Evolutionary conservation across 495 filamentous ascomycete species (phyloP).

Genomic region (Darksidea phi): DNA sequence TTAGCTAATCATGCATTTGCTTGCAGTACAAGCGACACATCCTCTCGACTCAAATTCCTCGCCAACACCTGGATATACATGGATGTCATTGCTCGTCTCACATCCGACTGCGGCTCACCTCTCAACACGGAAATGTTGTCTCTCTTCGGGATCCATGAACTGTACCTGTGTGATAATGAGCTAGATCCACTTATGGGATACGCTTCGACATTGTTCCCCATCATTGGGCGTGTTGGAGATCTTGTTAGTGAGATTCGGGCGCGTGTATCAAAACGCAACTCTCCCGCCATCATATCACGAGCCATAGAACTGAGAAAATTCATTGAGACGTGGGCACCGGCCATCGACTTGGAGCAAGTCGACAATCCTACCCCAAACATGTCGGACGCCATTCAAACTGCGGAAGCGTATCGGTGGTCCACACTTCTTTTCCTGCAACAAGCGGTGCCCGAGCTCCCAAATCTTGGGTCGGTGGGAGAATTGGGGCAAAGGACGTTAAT

Average conservation of each 20-base stretch:
- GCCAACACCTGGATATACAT: constrained; percentile 81
- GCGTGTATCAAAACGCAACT: constrained; percentile 57
- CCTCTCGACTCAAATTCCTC: constrained; percentile 63
- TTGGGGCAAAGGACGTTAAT: constrained; percentile 63
- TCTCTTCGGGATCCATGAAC: constrained; percentile 48
- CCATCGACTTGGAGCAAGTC: constrained; percentile 53
- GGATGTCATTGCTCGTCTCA: constrained; percentile 76
- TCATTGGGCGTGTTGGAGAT: constrained; percentile 68
- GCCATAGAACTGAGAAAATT: constrained; percentile 63
- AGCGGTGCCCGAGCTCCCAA: constrained; percentile 73
- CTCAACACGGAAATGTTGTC: constrained; percentile 35
- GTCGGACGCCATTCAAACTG: constrained; percentile 67
- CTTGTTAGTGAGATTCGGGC: constrained; percentile 59
- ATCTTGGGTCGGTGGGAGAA: constrained; percentile 50
- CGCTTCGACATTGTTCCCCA: constrained; percentile 68
- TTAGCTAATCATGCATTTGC: constrained; percentile 46
- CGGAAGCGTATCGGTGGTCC: constrained; percentile 74
- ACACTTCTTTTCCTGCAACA: constrained; percentile 75
- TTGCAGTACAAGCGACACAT: constrained; percentile 45
- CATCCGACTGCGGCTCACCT: constrained; percentile 62
- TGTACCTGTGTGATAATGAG: constrained; percentile 48
- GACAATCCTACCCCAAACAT: constrained; percentile 67
- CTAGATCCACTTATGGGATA: constrained; percentile 78
- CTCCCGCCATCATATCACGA: constrained; percentile 60
- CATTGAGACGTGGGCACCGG: constrained; percentile 65